These are phyloP conservation scores for Sarocladium brachiariae DNA, from an alignment of 2,329 filamentous ascomycete species.

Conservation along the genomic window DNA sequence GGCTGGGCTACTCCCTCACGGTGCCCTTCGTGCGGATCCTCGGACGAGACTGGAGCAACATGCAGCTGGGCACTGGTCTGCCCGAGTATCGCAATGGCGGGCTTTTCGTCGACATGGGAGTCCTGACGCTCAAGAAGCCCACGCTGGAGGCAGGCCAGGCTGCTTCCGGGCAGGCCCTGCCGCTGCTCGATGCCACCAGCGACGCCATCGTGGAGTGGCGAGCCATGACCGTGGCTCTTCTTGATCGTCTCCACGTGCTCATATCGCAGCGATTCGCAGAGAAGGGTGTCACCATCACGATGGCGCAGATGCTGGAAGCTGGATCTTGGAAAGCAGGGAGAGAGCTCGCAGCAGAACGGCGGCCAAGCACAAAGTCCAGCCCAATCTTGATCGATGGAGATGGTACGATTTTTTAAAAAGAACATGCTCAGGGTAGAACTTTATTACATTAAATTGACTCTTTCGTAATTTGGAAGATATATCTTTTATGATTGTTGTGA, in stretches of 20 bases:
- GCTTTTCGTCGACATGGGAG: slow-evolving; percentile 54
- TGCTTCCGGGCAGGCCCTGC: slow-evolving; percentile 35
- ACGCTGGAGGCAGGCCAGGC: slow-evolving; percentile 35
- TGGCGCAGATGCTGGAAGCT: slow-evolving; percentile 46
- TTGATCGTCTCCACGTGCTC: slow-evolving; percentile 42
- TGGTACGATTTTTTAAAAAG: no score
- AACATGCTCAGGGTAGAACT: no score
- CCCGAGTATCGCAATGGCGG: slow-evolving; percentile 70
- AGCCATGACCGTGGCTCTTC: slow-evolving; percentile 48
- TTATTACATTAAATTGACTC: no score
- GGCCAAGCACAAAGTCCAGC: no score
- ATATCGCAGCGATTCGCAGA: slow-evolving; percentile 30
- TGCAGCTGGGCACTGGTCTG: slow-evolving; percentile 55
- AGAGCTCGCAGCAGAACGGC: no score
- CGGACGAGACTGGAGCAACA: slow-evolving; percentile 42
- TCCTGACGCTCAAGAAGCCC: slow-evolving; percentile 42
- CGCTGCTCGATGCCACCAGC: slow-evolving; percentile 45
- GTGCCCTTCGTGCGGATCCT: slow-evolving; percentile 53
- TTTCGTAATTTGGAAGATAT: no score
- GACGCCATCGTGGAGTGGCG: slow-evolving; percentile 57
- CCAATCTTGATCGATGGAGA: no score
- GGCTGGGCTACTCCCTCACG: slow-evolving; percentile 67
- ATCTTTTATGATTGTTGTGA: no score
- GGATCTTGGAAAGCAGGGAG: slow-evolving; percentile 53
- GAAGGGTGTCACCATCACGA: slow-evolving; percentile 29